phyloP scores from a whole-genome alignment of 176 grass and related monocot species.

The Luzula sylvatica region DNA sequence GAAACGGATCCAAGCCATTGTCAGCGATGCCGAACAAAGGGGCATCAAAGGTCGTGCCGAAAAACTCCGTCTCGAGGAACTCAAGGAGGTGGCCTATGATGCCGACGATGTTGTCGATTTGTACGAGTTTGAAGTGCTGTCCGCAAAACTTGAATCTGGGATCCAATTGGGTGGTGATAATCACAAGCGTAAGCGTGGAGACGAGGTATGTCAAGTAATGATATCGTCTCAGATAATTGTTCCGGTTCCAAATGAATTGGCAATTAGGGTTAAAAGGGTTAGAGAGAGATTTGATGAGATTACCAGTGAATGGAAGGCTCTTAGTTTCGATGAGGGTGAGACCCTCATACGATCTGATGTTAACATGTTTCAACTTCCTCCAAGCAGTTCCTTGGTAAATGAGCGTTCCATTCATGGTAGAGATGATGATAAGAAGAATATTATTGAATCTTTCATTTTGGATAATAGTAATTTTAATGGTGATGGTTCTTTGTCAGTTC shows the following conservation, averaged over 20 bases:
- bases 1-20: neutral
- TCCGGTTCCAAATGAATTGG: slow-evolving; percentile 8
- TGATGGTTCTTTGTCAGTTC: neutral
- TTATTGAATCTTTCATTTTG: slow-evolving; percentile 4
- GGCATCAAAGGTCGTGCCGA: neutral
- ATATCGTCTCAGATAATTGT: neutral
- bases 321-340: neutral
- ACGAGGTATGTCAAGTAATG: neutral
- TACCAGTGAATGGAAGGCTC: slow-evolving; percentile 1
- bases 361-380: neutral
- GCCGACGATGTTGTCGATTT: neutral
- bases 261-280: slow-evolving; percentile 1
- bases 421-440: slow-evolving; percentile 14
- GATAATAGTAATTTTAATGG: neutral
- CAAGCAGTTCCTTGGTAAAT: slow-evolving; percentile 7
- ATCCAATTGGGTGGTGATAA: neutral
- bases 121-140: neutral
- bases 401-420: slow-evolving; percentile 7
- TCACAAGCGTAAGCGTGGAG: neutral
- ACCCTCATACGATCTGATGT: neutral
- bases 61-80: neutral
- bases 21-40: neutral
- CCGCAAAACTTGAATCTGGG: neutral
- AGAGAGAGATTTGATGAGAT: slow-evolving; percentile 11
- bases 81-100: slow-evolving; percentile 3